phyloP scores from a whole-genome alignment of 257 asterid species.

The Solanum sitiens region DNA sequence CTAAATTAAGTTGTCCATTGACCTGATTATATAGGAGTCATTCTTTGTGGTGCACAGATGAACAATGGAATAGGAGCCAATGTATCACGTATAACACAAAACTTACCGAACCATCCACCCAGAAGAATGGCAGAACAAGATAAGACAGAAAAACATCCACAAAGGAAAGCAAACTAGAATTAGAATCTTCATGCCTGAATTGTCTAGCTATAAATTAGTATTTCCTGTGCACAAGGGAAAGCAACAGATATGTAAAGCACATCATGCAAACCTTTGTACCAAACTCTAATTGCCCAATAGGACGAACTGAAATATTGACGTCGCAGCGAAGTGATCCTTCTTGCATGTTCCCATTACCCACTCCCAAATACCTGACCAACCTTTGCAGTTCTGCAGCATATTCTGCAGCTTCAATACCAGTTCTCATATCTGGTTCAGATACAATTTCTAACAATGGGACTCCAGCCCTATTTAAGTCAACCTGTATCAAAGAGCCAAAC shows the following conservation, averaged over 20 bases:
- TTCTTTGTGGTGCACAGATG: background rate
- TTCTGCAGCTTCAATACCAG: constrained; percentile 95
- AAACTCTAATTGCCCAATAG: constrained; percentile 71
- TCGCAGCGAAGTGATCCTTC: constrained; percentile 99
- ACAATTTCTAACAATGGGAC: constrained; percentile 97
- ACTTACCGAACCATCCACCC: background rate
- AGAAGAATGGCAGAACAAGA: background rate
- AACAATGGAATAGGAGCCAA: background rate
- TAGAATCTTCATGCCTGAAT: background rate
- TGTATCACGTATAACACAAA: background rate
- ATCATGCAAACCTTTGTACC: constrained; percentile 73
- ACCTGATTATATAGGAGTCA: background rate
- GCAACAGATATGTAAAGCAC: background rate
- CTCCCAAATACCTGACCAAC: constrained; percentile 89
- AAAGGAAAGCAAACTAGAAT: background rate
- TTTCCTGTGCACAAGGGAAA: background rate
- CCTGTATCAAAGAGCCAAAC: constrained; percentile 29
- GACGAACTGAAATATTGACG: constrained; percentile 90
- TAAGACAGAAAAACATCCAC: background rate
- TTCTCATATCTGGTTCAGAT: constrained; percentile 98
- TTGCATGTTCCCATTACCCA: constrained; percentile 92
- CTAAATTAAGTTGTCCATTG: background rate
- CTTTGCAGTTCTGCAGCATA: constrained; percentile 96
- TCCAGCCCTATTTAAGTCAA: constrained; percentile 97
- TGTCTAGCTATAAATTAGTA: background rate